phyloP scores from a whole-genome alignment of 108 stramenopile species.

The Conticribra guillardii region DNA sequence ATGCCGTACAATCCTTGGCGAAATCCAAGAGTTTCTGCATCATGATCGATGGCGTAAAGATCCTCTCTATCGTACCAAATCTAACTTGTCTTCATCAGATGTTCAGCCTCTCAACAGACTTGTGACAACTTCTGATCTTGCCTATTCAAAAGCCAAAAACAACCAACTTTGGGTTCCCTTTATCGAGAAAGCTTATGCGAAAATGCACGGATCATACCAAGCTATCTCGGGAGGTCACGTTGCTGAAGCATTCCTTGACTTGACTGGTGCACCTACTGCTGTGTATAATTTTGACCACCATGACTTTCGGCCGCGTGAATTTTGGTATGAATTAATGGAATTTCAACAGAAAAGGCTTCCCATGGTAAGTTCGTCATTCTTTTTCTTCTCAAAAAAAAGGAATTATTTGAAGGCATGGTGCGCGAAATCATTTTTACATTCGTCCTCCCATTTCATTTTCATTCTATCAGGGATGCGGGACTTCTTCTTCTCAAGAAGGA shows the following conservation, averaged over 20 bases:
- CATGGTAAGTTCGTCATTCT: no score
- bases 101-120: constrained; percentile 23
- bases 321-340: constrained; percentile 71
- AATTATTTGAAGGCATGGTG: no score
- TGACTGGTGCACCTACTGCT: constrained; percentile 82
- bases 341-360: constrained; percentile 58
- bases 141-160: constrained; percentile 66
- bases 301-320: constrained; percentile 51
- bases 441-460: no score
- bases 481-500: constrained; percentile 61
- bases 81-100: constrained; percentile 1
- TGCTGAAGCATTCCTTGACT: constrained; percentile 83
- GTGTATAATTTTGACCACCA: constrained; percentile 64
- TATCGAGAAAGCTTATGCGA: constrained; percentile 97
- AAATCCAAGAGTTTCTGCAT: constrained; percentile 55
- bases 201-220: constrained; percentile 85
- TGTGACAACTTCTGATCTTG: constrained; percentile 53
- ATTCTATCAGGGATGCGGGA: constrained; percentile 86
- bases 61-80: constrained; percentile 26
- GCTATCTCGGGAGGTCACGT: constrained; percentile 84
- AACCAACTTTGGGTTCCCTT: constrained; percentile 95
- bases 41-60: constrained; percentile 44
- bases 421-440: no score
- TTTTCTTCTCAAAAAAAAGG: no score
- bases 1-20: constrained; percentile 39